Conservation (phyloP, 345 rosid species). For the Camelina hispida region DNA sequence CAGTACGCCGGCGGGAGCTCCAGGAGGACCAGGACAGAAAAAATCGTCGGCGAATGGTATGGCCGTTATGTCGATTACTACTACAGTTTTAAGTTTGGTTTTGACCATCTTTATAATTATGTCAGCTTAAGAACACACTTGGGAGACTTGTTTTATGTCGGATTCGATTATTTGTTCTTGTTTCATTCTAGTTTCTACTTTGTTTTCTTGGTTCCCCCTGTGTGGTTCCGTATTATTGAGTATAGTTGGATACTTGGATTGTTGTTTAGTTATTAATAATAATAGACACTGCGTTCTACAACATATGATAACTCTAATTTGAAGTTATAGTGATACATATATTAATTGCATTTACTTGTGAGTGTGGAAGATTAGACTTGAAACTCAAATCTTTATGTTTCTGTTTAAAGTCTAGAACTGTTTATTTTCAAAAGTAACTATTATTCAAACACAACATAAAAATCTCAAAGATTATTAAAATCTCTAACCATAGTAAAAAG, state of each 20-base stretch:
- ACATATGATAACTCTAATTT: background rate
- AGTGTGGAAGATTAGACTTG: background rate
- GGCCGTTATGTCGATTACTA: slow-evolving; percentile 33
- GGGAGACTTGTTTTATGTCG: slow-evolving; percentile 25
- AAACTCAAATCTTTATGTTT: background rate
- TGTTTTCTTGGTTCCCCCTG: background rate
- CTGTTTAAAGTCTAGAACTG: background rate
- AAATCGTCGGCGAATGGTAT: slow-evolving; percentile 34
- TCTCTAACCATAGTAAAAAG: background rate
- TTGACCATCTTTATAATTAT: slow-evolving; percentile 3
- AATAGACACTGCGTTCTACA: background rate
- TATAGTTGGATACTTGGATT: slow-evolving; percentile 21
- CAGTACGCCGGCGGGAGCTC: slow-evolving; percentile 32
- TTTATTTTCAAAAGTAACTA: background rate
- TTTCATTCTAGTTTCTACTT: slow-evolving; percentile 21
- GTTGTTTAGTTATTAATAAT: slow-evolving; percentile 33
- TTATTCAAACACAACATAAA: background rate
- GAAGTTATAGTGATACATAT: background rate
- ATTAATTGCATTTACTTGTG: background rate
- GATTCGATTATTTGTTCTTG: slow-evolving; percentile 34
- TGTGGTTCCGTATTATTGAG: slow-evolving; percentile 32
- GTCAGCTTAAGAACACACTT: slow-evolving; percentile 26
- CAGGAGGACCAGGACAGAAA: slow-evolving; percentile 21
- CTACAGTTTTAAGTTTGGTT: slow-evolving; percentile 27
- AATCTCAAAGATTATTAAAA: background rate